Evolutionary conservation across 1,284 basidiomycete genomes (phyloP).

Genomic region (Ustilago crameri): DNA sequence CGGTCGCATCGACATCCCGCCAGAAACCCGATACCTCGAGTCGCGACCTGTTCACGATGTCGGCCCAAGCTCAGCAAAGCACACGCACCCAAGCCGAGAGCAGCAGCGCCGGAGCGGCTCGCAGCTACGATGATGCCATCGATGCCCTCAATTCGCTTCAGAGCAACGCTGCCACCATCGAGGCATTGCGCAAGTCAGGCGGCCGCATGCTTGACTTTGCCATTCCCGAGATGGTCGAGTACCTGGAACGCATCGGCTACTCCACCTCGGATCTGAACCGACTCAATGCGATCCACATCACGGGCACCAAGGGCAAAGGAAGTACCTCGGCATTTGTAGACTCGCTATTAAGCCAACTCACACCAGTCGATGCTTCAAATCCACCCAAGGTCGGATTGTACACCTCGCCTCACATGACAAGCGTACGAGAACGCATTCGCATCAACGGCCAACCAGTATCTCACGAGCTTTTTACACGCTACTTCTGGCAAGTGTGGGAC

Average conservation of each 20-base stretch:
- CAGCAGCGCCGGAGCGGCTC: conserved; percentile 5
- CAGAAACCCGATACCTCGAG: too few species aligned
- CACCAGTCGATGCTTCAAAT: conserved; percentile 39
- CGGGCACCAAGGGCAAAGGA: conserved; percentile 98
- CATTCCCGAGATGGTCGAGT: conserved; percentile 90
- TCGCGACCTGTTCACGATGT: conserved; percentile 24
- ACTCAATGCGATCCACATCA: conserved; percentile 94
- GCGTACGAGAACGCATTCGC: conserved; percentile 93
- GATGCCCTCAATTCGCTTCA: conserved; percentile 89
- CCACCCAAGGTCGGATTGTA: conserved; percentile 77
- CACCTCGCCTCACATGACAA: conserved; percentile 95
- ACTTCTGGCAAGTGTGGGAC: conserved; percentile 98
- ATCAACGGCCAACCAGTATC: conserved; percentile 90
- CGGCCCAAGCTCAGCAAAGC: conserved; percentile 2
- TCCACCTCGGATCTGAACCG: conserved; percentile 80
- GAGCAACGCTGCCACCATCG: conserved; percentile 90
- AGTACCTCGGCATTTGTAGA: conserved; percentile 88
- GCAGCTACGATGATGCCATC: conserved; percentile 77
- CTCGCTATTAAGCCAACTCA: conserved; percentile 59
- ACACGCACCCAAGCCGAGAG: background rate
- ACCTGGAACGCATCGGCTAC: conserved; percentile 87
- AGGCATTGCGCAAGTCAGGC: conserved; percentile 82
- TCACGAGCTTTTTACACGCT: conserved; percentile 86
- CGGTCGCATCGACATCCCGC: too few species aligned
- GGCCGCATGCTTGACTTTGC: conserved; percentile 77